These are phyloP conservation scores for Phialophora tarda DNA, from an alignment of 2,329 filamentous ascomycete species.

Conservation along the genomic window DNA sequence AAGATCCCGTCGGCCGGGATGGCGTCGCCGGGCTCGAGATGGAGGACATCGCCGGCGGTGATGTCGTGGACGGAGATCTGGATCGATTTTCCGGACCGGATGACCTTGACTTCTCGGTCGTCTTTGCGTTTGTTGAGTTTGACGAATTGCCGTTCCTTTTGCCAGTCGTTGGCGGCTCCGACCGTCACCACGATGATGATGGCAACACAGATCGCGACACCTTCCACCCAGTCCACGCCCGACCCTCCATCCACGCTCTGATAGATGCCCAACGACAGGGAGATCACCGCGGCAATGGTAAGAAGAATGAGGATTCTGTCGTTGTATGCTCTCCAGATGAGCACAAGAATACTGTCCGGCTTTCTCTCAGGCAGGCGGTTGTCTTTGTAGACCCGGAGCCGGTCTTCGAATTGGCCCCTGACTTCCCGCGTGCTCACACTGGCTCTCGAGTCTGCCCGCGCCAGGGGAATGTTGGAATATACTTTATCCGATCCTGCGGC, in stretches of 20 bases:
- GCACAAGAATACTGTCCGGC: slow-evolving; percentile 62
- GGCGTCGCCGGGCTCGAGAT: slow-evolving; percentile 72
- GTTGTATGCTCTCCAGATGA: slow-evolving; percentile 74
- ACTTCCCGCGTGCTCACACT: slow-evolving; percentile 30
- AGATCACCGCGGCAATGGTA: slow-evolving; percentile 70
- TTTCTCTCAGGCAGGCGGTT: slow-evolving; percentile 70
- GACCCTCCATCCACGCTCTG: slow-evolving; percentile 61
- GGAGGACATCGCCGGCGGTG: slow-evolving; percentile 71
- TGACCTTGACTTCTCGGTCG: slow-evolving; percentile 68
- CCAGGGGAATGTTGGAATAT: slow-evolving; percentile 27
- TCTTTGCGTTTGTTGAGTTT: slow-evolving; percentile 65
- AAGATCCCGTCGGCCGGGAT: slow-evolving; percentile 74
- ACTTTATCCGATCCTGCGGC: slow-evolving; percentile 31
- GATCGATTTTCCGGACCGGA: slow-evolving; percentile 68
- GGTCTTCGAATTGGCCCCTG: slow-evolving; percentile 57
- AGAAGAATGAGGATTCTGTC: slow-evolving; percentile 75
- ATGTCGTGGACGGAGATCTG: slow-evolving; percentile 70
- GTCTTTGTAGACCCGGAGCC: slow-evolving; percentile 64
- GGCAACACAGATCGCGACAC: slow-evolving; percentile 69
- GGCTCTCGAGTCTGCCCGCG: slow-evolving; percentile 3
- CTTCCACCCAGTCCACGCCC: slow-evolving; percentile 69
- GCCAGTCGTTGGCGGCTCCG: slow-evolving; percentile 69
- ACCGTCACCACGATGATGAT: slow-evolving; percentile 69
- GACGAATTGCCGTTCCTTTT: slow-evolving; percentile 70
- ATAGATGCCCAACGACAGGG: slow-evolving; percentile 72